Conservation (phyloP, 2,329 filamentous ascomycete genomes). For the Cladophialophora immunda region DNA sequence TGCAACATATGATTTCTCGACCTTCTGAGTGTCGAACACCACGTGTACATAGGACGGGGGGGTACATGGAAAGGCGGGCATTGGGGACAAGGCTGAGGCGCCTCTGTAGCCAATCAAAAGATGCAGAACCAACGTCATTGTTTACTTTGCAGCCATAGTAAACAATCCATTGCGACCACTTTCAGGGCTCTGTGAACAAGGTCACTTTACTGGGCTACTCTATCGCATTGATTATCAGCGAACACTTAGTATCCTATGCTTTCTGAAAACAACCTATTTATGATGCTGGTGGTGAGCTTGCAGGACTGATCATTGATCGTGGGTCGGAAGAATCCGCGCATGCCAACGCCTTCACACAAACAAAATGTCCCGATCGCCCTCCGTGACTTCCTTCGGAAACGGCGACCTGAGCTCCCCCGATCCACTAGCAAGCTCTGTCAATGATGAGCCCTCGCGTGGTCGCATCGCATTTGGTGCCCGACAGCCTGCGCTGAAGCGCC, state of each 20-base stretch:
- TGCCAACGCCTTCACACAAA: constrained; percentile 5
- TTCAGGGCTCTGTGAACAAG: not conserved
- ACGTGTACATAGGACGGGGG: not conserved
- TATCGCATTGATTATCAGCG: not conserved
- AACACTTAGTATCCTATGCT: not conserved
- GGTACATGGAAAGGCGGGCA: not conserved
- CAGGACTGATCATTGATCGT: not conserved
- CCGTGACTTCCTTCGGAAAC: constrained; percentile 20
- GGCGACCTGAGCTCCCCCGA: constrained; percentile 40
- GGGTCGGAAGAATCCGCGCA: constrained; percentile 4
- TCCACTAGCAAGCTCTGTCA: constrained; percentile 37
- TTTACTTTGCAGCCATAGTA: constrained; percentile 35
- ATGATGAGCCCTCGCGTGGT: constrained; percentile 18
- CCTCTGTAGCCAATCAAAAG: constrained; percentile 32
- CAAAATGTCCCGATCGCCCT: constrained; percentile 30
- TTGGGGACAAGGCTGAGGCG: not conserved
- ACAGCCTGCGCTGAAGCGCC: constrained; percentile 16
- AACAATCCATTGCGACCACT: constrained; percentile 25
- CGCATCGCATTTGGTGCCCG: constrained; percentile 16
- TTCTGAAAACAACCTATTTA: not conserved
- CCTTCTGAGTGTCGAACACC: constrained; percentile 41
- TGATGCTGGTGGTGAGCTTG: not conserved
- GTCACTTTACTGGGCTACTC: not conserved
- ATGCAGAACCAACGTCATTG: constrained; percentile 30
- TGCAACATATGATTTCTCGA: constrained; percentile 57